Evolutionary conservation across 2,329 filamentous ascomycete species (phyloP).

Genomic region (Orbilia javanica): DNA sequence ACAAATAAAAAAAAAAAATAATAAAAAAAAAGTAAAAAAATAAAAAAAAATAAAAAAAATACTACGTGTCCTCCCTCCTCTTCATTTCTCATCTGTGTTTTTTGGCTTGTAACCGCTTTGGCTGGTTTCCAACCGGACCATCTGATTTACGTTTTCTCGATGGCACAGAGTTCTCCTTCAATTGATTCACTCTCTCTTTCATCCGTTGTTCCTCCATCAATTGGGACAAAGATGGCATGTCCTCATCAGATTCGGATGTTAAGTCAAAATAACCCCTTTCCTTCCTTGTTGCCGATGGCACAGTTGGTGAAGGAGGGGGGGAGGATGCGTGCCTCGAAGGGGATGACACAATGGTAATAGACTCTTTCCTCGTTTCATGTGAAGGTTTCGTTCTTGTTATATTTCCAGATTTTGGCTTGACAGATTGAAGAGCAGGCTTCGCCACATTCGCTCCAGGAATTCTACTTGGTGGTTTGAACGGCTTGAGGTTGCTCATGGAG

Average conservation of each 20-base stretch:
- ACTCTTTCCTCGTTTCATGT: neutral
- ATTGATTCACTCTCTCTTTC: neutral
- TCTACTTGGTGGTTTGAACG: conserved; percentile 49
- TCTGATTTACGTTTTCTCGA: conserved; percentile 50
- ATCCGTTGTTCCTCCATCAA: conserved; percentile 22
- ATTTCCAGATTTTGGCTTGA: conserved; percentile 23
- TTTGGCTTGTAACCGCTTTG: conserved; percentile 22
- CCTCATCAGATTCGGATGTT: conserved; percentile 35
- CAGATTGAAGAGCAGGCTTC: conserved; percentile 1
- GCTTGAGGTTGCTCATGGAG: conserved; percentile 45
- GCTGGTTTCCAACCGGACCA: neutral
- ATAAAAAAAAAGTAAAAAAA: too few relatives aligned
- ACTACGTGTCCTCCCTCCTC: neutral
- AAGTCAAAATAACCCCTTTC: neutral
- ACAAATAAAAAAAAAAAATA: too few relatives aligned
- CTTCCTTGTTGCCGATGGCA: neutral
- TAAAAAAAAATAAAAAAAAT: too few relatives aligned
- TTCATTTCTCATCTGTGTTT: neutral
- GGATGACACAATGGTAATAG: conserved; percentile 42
- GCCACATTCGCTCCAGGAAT: conserved; percentile 9
- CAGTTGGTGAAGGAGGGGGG: conserved; percentile 13
- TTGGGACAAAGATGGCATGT: conserved; percentile 56
- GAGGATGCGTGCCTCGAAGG: conserved; percentile 37
- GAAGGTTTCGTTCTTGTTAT: neutral
- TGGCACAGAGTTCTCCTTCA: conserved; percentile 39